Base-by-base conservation (phyloP, 257 asterid species). In the Ajuga chamaepitys region DNA sequence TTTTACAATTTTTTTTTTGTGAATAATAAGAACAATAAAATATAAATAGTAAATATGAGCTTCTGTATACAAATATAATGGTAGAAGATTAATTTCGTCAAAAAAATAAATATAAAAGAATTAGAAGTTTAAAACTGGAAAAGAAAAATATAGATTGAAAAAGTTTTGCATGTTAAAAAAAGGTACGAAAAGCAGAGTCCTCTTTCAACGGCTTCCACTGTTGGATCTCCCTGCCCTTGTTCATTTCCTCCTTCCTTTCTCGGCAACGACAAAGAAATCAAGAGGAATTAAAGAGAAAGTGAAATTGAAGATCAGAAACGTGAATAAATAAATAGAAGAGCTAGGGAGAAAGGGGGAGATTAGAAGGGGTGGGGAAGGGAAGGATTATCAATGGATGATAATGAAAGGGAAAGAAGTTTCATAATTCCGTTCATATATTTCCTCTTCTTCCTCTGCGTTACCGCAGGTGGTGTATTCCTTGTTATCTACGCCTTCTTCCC, bases 401-500 rank as follows among this genome's bases (percentile, higher is more conserved):
- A 37, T 70, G 83, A 69, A 56, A 81, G 66, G 85, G 81, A 68
- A 34, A 73, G 75, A 56, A 81, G 82, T 58, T 4, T 71, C 3
- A 46, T 84, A 64, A 78, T 86, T 24, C 88, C 96, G 7, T 45
- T 85, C 8, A 78, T 80, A 59, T 78, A 77, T 16, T 22, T 75
- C 68, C n/a, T 88, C 30, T 80, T 88, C 56, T 84, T 85, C 83
- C 68, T 89, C 38, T 76, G 79, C 78, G 84, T 86, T 28, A 14
- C 65, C 50, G 26, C 64, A 42, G 96, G 96, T 41, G 95, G 96
- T 16, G 18, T 78, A 2, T 66, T 86, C 73, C 93, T 88, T 35
- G 71, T 75, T 20, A 4, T 78, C 34, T 75, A 84, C 75, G 83
- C 75, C 41, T 82, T 62, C 71, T 32, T 73, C 1, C 90, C 93